Percentiles rank a stretch among this genome's conserved stretches.
phyloP scores from a whole-genome alignment of 108 stramenopile species.

The Nannochloropsis salina region DNA sequence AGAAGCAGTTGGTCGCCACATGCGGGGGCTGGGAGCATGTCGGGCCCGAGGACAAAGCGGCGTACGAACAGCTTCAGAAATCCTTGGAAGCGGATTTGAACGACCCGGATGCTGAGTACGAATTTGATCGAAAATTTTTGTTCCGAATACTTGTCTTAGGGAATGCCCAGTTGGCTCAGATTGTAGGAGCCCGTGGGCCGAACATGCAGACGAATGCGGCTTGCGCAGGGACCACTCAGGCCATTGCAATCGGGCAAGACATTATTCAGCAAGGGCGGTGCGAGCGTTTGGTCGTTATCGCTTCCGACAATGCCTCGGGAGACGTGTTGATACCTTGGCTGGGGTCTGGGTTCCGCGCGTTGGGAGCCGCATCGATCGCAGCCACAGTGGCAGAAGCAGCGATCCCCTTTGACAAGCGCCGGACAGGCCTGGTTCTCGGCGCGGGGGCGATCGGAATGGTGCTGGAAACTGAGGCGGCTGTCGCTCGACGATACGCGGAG shows the following conservation, averaged over 20 bases:
- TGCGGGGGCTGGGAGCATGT: constrained; percentile 13
- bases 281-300: constrained; percentile 85
- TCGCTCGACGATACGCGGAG: constrained; percentile 56
- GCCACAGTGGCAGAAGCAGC: constrained; percentile 71
- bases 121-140: constrained; percentile 94
- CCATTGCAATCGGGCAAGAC: constrained; percentile 90
- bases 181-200: constrained; percentile 85
- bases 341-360: constrained; percentile 80
- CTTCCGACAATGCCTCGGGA: constrained; percentile 85
- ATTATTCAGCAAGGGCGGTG: constrained; percentile 83
- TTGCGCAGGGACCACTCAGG: constrained; percentile 92
- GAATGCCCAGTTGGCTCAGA: constrained; percentile 90
- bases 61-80: background rate
- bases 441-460: constrained; percentile 88
- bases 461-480: constrained; percentile 58
- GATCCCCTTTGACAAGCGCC: constrained; percentile 79
- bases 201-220: constrained; percentile 96
- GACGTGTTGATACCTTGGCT: constrained; percentile 86
- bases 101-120: constrained; percentile 58
- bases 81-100: constrained; percentile 19
- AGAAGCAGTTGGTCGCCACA: constrained; percentile 53
- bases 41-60: background rate
- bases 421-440: constrained; percentile 87
- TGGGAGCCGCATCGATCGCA: constrained; percentile 80
- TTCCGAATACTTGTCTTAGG: constrained; percentile 87